Evolutionary conservation across 2,329 filamentous ascomycete species (phyloP).

Genomic region (Parafenestella ontariensis): DNA sequence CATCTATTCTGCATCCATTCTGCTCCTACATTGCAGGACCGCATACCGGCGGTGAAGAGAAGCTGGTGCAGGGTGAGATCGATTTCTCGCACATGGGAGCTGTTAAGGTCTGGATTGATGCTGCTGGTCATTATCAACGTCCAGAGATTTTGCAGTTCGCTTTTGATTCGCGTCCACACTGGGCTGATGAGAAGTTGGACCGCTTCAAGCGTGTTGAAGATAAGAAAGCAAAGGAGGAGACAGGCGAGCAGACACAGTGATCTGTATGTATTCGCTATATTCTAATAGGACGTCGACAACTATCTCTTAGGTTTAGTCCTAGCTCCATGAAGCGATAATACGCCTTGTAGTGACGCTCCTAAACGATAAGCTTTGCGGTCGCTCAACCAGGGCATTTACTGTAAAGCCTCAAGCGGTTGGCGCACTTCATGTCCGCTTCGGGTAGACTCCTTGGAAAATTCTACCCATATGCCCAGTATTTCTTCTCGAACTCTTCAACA

Average conservation of each 20-base stretch:
- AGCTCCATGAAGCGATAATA: neutral
- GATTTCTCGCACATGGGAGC: slow-evolving; percentile 40
- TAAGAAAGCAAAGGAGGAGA: slow-evolving; percentile 15
- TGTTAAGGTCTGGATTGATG: slow-evolving; percentile 50
- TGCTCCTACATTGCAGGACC: slow-evolving; percentile 46
- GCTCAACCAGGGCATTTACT: neutral
- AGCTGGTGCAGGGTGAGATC: slow-evolving; percentile 44
- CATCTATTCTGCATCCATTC: slow-evolving; percentile 45
- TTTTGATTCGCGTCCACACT: slow-evolving; percentile 37
- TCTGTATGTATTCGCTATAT: neutral
- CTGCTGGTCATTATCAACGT: slow-evolving; percentile 46
- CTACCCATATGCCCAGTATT: neutral
- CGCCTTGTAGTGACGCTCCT: neutral
- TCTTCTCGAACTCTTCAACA: neutral
- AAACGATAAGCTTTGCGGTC: neutral
- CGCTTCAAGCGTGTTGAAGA: slow-evolving; percentile 26
- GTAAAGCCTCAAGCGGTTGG: neutral
- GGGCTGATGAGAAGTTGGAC: slow-evolving; percentile 41
- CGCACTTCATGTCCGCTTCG: neutral
- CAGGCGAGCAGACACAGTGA: slow-evolving; percentile 5
- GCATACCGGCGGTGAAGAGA: slow-evolving; percentile 43
- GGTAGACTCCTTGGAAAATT: neutral
- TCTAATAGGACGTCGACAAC: neutral
- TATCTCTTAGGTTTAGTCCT: neutral
- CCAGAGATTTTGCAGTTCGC: slow-evolving; percentile 46